phyloP scores from a whole-genome alignment of 768 basidiomycete genomes.

The Mycena leptocephala region DNA sequence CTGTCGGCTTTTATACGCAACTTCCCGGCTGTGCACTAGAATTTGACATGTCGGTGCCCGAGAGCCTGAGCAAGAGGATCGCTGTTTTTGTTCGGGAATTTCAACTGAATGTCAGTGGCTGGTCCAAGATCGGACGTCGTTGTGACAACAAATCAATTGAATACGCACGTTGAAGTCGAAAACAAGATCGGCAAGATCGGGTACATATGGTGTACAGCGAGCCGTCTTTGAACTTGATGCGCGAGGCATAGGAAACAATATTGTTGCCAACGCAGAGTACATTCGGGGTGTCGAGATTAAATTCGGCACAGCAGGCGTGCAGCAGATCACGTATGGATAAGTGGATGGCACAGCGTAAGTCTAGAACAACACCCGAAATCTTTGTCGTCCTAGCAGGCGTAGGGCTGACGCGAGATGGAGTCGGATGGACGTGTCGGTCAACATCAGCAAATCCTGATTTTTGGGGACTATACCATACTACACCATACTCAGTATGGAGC shows the following conservation, averaged over 20 bases:
- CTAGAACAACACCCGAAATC: conserved; percentile 1
- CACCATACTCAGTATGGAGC: too few relatives aligned
- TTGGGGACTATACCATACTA: too few relatives aligned
- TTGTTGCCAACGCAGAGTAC: conserved; percentile 14
- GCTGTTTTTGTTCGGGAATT: neutral
- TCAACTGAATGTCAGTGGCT: conserved; percentile 14
- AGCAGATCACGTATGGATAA: conserved; percentile 3
- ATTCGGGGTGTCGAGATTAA: conserved; percentile 16
- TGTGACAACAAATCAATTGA: conserved; percentile 18
- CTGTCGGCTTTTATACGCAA: conserved; percentile 16
- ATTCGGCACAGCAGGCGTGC: conserved; percentile 13
- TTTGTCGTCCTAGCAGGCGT: neutral
- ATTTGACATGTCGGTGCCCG: conserved; percentile 7
- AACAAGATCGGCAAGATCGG: conserved; percentile 5
- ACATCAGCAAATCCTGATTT: neutral
- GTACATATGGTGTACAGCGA: conserved; percentile 8
- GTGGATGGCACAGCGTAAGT: neutral
- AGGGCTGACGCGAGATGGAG: conserved; percentile 3
- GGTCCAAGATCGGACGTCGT: conserved; percentile 14
- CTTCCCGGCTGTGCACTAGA: conserved; percentile 12
- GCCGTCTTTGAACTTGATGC: conserved; percentile 9
- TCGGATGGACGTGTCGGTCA: conserved; percentile 7
- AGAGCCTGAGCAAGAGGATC: conserved; percentile 4
- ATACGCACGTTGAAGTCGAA: conserved; percentile 14
- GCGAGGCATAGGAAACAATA: neutral